These are phyloP conservation scores for Clarkia xantiana DNA, from an alignment of 345 rosid genomes.

Conservation along the genomic window DNA sequence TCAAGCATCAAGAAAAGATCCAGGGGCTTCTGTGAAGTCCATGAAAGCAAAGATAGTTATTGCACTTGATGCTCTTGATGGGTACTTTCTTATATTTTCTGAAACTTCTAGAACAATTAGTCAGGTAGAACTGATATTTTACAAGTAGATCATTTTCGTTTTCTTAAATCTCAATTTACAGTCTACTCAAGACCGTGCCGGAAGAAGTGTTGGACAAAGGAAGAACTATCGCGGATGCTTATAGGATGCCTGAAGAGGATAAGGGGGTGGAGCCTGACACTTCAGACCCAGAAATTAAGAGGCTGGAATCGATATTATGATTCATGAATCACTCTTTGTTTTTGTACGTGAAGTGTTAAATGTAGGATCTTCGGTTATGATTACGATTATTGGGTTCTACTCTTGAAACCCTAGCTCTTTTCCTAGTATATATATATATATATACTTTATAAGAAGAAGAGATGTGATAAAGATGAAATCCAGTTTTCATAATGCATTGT, in stretches of 20 bases:
- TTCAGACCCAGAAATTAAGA: constrained; percentile 46
- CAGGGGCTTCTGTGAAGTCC: constrained; percentile 34
- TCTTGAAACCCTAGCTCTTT: too few relatives aligned
- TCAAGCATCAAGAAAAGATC: constrained; percentile 61
- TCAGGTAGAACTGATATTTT: background rate
- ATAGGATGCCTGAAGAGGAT: constrained; percentile 22
- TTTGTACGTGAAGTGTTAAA: too few relatives aligned
- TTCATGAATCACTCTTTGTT: too few relatives aligned
- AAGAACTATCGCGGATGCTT: constrained; percentile 60
- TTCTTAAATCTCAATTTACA: constrained; percentile 11
- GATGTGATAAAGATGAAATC: too few relatives aligned
- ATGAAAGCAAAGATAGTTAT: constrained; percentile 54
- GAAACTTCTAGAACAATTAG: too few relatives aligned
- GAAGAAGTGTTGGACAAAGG: constrained; percentile 48
- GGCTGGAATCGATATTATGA: constrained; percentile 53
- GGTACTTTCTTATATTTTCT: constrained; percentile 16
- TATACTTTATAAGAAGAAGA: too few relatives aligned
- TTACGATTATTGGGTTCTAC: too few relatives aligned
- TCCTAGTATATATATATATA: too few relatives aligned
- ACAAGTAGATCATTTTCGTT: background rate
- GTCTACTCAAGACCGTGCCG: constrained; percentile 67
- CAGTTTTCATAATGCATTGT: too few relatives aligned
- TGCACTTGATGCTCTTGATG: constrained; percentile 46
- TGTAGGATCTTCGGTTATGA: too few relatives aligned
- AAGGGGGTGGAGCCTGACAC: constrained; percentile 17